Percentiles rank a stretch among this genome's conserved stretches.
Evolutionary conservation across 306 rosid genomes (phyloP).

Genomic region (Corylus heterophylla): DNA sequence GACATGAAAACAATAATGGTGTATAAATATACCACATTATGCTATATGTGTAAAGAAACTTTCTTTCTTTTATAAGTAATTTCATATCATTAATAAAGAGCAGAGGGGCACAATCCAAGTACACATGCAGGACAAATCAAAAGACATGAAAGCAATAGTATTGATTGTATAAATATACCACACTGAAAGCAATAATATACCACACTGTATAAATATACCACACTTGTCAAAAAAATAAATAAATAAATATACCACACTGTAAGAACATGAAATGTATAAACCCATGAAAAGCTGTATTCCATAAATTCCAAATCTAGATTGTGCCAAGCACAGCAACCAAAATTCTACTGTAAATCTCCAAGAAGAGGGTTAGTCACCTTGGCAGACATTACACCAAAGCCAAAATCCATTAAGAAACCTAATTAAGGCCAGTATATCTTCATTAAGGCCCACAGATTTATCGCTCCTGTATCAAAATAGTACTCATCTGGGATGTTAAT

Average conservation of each 20-base stretch:
- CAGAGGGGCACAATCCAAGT: no score
- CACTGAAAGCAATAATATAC: neutral
- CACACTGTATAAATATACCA: neutral
- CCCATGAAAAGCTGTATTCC: neutral
- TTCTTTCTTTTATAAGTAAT: no score
- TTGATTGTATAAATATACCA: neutral
- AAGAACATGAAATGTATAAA: neutral
- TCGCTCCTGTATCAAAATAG: no score
- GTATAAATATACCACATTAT: no score
- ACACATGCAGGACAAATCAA: neutral
- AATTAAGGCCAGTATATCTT: neutral
- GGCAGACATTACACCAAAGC: conserved; percentile 1
- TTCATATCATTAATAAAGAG: no score
- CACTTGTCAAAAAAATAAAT: no score
- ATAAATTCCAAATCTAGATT: neutral
- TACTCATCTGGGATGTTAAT: neutral
- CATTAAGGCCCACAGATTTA: neutral
- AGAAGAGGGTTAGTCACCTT: neutral
- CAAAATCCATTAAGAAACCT: neutral
- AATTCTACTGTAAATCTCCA: neutral
- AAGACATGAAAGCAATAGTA: neutral
- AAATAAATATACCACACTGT: neutral
- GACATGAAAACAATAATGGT: neutral
- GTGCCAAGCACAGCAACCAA: neutral
- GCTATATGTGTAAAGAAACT: no score